phyloP scores from a whole-genome alignment of 805 yeast species.

The Candida incommunis region DNA sequence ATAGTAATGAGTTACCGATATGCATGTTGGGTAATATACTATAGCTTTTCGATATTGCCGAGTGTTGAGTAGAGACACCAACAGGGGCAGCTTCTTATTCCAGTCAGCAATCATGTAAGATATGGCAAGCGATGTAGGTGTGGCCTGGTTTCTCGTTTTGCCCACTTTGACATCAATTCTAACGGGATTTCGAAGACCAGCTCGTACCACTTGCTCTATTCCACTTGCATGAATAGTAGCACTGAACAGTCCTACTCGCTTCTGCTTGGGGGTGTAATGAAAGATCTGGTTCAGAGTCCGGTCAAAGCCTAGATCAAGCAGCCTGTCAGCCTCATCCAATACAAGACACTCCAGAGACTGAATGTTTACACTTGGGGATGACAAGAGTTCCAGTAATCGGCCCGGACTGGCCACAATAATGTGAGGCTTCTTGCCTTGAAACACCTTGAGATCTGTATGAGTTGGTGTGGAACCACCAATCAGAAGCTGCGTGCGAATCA shows the following conservation, averaged over 20 bases:
- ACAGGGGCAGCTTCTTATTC: constrained; percentile 41
- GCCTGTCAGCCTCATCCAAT: constrained; percentile 86
- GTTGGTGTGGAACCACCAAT: constrained; percentile 26
- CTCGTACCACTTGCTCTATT: constrained; percentile 60
- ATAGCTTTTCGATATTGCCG: constrained; percentile 64
- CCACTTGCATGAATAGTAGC: constrained; percentile 60
- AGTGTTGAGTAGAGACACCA: constrained; percentile 38
- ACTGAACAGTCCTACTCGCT: constrained; percentile 86
- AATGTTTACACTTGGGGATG: constrained; percentile 41
- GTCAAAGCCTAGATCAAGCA: constrained; percentile 65
- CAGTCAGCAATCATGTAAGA: constrained; percentile 48
- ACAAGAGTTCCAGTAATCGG: constrained; percentile 58
- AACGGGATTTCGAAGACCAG: constrained; percentile 91
- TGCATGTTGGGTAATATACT: constrained; percentile 87
- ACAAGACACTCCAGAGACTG: constrained; percentile 57
- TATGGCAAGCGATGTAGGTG: constrained; percentile 53
- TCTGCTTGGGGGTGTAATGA: constrained; percentile 66
- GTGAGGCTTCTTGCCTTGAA: constrained; percentile 44
- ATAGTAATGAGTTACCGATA: constrained; percentile 58
- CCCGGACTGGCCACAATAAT: constrained; percentile 90
- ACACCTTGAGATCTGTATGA: constrained; percentile 56
- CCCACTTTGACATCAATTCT: constrained; percentile 60
- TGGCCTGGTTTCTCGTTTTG: constrained; percentile 16
- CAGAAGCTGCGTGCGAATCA: constrained; percentile 20
- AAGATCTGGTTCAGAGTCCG: constrained; percentile 56